Conservation (phyloP, 1,284 basidiomycete species). For the Tetrapyrgos nigripes region DNA sequence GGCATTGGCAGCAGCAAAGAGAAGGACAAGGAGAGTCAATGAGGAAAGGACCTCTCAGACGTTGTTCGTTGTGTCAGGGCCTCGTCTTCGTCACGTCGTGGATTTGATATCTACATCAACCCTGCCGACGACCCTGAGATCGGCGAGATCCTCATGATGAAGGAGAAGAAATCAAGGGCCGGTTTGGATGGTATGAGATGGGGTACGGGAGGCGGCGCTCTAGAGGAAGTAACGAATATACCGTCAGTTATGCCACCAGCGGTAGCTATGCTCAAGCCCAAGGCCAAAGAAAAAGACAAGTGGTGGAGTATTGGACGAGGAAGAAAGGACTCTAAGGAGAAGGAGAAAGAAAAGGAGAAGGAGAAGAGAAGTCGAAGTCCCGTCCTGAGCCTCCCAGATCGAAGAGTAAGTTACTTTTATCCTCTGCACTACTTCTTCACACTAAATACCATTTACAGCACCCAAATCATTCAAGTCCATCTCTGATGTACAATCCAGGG, state of each 20-base stretch:
- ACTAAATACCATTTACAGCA: slow-evolving; percentile 41
- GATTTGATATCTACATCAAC: slow-evolving; percentile 78
- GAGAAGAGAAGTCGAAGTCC: slow-evolving; percentile 40
- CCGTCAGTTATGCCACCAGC: slow-evolving; percentile 31
- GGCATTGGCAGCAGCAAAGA: slow-evolving; percentile 35
- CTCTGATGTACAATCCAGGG: slow-evolving; percentile 39
- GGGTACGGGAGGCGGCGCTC: slow-evolving; percentile 48
- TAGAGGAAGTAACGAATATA: slow-evolving; percentile 70
- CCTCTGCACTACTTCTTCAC: slow-evolving; percentile 32
- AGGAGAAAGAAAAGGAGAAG: slow-evolving; percentile 52
- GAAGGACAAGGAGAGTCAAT: slow-evolving; percentile 41
- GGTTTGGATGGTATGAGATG: slow-evolving; percentile 68
- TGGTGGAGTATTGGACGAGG: slow-evolving; percentile 83
- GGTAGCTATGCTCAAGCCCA: slow-evolving; percentile 32
- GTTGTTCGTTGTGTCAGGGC: slow-evolving; percentile 63
- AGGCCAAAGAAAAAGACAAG: slow-evolving; percentile 65
- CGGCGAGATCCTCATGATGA: slow-evolving; percentile 74
- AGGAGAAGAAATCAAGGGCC: slow-evolving; percentile 78
- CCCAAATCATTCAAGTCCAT: slow-evolving; percentile 47
- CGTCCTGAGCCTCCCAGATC: slow-evolving; percentile 45
- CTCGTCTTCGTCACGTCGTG: slow-evolving; percentile 42
- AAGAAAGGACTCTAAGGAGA: slow-evolving; percentile 70
- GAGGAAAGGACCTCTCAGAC: slow-evolving; percentile 62
- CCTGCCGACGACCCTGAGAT: slow-evolving; percentile 67
- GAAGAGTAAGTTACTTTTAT: slow-evolving; percentile 48